phyloP scores from a whole-genome alignment of 2,329 filamentous ascomycete species.

The Colletotrichum sp. region DNA sequence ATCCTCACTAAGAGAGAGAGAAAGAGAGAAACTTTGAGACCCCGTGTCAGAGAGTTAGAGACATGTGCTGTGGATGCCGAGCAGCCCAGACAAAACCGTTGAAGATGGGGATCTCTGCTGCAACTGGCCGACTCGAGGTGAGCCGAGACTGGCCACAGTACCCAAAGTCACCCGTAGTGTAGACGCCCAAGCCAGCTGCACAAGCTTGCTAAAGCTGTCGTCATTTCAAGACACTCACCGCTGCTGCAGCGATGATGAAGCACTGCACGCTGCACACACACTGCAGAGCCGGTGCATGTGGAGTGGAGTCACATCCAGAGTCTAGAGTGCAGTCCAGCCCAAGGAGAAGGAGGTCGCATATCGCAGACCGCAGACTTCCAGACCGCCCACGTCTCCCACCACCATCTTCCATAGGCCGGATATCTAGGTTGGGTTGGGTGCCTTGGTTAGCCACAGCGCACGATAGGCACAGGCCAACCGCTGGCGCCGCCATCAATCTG shows the following conservation, averaged over 20 bases:
- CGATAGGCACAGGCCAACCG: neutral
- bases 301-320: neutral
- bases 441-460: neutral
- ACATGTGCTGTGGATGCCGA: neutral
- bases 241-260: constrained; percentile 10
- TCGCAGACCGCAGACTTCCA: neutral
- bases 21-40: neutral
- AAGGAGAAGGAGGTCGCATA: neutral
- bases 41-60: neutral
- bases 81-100: neutral
- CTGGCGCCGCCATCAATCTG: neutral
- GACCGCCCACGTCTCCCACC: neutral
- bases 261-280: neutral
- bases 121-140: neutral
- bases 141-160: neutral
- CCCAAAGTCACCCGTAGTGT: neutral
- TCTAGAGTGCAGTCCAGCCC: neutral
- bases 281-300: neutral
- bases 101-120: neutral
- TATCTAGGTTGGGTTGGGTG: neutral
- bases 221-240: constrained; percentile 16
- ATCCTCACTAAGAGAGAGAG: neutral
- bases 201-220: neutral
- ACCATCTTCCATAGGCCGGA: neutral
- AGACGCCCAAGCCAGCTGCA: neutral